Conservation (phyloP, 73 alveolate species). For the Paramecium pentaurelia region DNA sequence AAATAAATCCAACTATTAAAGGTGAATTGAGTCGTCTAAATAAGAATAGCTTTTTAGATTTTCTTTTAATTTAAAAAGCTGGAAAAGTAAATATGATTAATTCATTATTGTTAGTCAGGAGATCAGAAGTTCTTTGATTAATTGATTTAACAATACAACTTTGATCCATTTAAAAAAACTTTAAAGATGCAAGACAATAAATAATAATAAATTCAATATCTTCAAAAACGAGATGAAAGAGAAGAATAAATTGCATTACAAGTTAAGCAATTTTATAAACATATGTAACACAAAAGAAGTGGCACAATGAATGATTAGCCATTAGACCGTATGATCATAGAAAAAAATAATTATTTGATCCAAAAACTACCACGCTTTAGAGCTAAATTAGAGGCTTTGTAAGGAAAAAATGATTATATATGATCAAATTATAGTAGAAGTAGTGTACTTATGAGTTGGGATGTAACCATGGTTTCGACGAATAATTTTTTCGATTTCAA, state of each 20-base stretch:
- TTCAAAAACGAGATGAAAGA: not conserved
- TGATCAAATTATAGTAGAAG: not conserved
- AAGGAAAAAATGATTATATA: not conserved
- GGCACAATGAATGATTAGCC: not conserved
- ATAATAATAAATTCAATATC: not conserved
- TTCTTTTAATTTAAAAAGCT: not conserved
- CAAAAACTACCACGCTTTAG: not conserved
- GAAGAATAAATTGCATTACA: not conserved
- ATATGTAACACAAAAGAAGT: not conserved
- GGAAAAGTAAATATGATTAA: not conserved
- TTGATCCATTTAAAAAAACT: constrained; percentile 16
- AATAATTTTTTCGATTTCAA: constrained; percentile 16
- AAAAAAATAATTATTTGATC: not conserved
- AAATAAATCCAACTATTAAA: not conserved
- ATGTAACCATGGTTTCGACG: not conserved
- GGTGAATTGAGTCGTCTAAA: not conserved
- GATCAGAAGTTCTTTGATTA: constrained; percentile 18
- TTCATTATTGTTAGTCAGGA: not conserved
- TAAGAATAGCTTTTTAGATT: constrained; percentile 7
- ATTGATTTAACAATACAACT: not conserved
- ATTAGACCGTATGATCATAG: not conserved
- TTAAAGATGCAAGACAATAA: not conserved
- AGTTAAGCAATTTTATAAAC: not conserved
- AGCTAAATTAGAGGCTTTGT: constrained; percentile 10
- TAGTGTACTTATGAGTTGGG: not conserved